Conservation (phyloP, 768 basidiomycete species). For the Cystofilobasidium bisporidii region DNA sequence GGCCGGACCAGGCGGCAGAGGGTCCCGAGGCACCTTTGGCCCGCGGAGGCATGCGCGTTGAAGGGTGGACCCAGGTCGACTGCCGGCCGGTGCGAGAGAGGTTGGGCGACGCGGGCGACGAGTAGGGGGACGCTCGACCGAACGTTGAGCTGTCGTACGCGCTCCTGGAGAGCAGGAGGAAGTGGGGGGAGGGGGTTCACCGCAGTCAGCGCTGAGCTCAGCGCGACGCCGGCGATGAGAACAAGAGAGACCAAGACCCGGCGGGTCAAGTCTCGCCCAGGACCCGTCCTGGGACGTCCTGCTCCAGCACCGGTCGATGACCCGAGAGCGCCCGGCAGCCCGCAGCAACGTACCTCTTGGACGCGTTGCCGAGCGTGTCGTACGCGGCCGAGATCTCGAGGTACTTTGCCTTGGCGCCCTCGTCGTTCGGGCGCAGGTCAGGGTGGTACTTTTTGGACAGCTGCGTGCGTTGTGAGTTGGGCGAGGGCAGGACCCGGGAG, state of each 20-base stretch:
- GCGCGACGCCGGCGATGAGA: too few species aligned
- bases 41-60: constrained; percentile 21
- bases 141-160: constrained; percentile 18
- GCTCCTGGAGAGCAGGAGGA: constrained; percentile 2
- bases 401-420: constrained; percentile 19
- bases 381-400: constrained; percentile 23
- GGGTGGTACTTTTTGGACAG: constrained; percentile 27
- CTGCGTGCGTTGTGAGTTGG: not conserved
- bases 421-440: constrained; percentile 16
- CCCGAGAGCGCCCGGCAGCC: too few species aligned
- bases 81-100: constrained; percentile 19
- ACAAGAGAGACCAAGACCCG: too few species aligned
- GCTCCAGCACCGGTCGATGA: too few species aligned
- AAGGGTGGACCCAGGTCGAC: constrained; percentile 25
- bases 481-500: not conserved
- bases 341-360: constrained; percentile 24
- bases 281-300: too few species aligned
- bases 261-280: too few species aligned
- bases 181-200: not conserved
- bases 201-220: too few species aligned
- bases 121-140: not conserved
- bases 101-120: not conserved
- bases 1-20: not conserved
- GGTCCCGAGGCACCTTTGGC: not conserved
- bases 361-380: constrained; percentile 17